Evolutionary conservation across 129 eudicot genomes (phyloP).

Genomic region (Logfia minima): DNA sequence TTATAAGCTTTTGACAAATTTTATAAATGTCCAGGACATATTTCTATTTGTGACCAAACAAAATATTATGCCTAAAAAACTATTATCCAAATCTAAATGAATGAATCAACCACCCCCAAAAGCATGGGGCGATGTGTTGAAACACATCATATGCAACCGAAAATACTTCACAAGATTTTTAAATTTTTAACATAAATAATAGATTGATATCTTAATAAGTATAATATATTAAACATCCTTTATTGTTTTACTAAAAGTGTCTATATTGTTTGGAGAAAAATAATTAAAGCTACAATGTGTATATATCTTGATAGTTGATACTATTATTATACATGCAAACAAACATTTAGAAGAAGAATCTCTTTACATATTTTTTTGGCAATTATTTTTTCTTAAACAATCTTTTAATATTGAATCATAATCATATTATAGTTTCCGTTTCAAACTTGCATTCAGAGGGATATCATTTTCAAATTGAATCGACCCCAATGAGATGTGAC

Average conservation of each 20-base stretch:
- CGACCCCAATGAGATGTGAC: not conserved
- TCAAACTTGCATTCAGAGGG: not conserved
- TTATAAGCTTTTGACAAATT: not conserved
- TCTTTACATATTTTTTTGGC: too few species aligned
- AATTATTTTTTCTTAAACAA: too few species aligned
- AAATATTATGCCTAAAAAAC: not conserved
- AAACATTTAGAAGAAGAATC: too few species aligned
- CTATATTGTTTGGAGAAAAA: not conserved
- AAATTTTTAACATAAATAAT: not conserved
- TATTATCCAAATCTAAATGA: not conserved
- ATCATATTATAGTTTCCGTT: not conserved
- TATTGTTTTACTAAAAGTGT: not conserved
- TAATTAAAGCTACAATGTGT: not conserved
- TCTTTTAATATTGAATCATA: not conserved
- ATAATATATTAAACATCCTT: not conserved
- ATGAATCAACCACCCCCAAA: not conserved
- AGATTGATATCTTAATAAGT: too few species aligned
- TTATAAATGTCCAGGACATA: not conserved
- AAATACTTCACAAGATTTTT: not conserved
- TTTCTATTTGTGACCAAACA: not conserved
- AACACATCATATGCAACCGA: constrained; percentile 4
- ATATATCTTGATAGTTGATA: too few species aligned
- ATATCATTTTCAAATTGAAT: not conserved
- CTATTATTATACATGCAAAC: too few species aligned
- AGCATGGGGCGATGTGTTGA: not conserved